Percentiles rank a stretch among this genome's conserved stretches.
Conservation (phyloP, 257 asterid species). For the Solanum gandarillasii region DNA sequence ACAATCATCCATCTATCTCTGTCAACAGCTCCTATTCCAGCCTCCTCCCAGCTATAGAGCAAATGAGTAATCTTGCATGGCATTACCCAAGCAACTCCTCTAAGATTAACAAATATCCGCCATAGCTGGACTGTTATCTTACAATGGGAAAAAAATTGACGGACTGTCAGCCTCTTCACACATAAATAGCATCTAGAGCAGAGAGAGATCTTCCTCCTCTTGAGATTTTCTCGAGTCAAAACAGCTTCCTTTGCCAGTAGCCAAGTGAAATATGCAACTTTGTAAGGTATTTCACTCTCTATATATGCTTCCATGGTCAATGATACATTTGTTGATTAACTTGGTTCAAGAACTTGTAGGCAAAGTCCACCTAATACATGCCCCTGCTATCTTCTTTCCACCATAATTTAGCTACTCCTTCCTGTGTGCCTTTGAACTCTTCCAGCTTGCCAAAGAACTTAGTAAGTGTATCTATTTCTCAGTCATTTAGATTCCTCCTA, state of each 20-base stretch:
- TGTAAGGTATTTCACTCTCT: background rate
- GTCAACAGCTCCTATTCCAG: background rate
- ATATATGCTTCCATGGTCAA: background rate
- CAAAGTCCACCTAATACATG: background rate
- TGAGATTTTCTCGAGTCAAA: background rate
- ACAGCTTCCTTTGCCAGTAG: background rate
- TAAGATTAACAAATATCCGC: background rate
- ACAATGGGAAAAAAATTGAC: background rate
- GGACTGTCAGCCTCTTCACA: background rate
- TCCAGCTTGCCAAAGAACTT: background rate
- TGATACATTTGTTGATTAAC: background rate
- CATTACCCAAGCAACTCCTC: background rate
- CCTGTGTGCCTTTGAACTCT: background rate
- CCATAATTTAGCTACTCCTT: background rate
- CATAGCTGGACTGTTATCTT: background rate
- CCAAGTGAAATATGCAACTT: background rate
- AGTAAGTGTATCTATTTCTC: background rate
- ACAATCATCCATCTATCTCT: background rate
- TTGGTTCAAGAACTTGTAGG: background rate
- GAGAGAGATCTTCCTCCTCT: background rate
- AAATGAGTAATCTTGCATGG: background rate
- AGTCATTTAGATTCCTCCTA: background rate
- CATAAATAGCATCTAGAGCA: background rate
- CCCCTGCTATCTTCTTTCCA: background rate
- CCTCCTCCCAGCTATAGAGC: background rate